These are phyloP conservation scores for Leptographium galeiforme DNA, from an alignment of 2,329 filamentous ascomycete species.

Conservation along the genomic window DNA sequence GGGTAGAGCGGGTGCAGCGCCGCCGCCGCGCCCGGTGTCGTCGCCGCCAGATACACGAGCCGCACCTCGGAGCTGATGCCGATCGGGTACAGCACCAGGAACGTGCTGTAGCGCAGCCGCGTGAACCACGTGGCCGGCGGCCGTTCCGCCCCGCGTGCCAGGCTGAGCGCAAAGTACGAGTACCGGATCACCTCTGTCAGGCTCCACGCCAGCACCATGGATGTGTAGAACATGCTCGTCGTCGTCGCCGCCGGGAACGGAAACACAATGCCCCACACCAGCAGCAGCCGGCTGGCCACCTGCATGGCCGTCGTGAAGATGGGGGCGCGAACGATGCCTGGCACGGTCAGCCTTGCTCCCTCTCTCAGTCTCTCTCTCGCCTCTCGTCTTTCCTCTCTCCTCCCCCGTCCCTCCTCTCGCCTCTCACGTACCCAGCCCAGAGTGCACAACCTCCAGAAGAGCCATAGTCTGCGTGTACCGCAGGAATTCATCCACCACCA, in stretches of 20 bases:
- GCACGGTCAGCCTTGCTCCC: not conserved
- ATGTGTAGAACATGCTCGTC: slow-evolving; percentile 49
- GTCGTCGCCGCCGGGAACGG: slow-evolving; percentile 54
- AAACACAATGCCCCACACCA: slow-evolving; percentile 76
- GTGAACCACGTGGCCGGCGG: slow-evolving; percentile 36
- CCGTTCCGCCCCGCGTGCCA: slow-evolving; percentile 32
- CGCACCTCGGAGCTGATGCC: slow-evolving; percentile 81
- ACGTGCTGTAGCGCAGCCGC: slow-evolving; percentile 85
- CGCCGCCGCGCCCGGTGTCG: slow-evolving; percentile 42
- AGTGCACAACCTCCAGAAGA: slow-evolving; percentile 71
- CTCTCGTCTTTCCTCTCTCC: no score
- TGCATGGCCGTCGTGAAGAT: slow-evolving; percentile 80
- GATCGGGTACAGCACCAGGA: slow-evolving; percentile 83
- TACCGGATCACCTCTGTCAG: slow-evolving; percentile 89
- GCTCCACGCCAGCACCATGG: slow-evolving; percentile 79
- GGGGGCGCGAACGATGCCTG: slow-evolving; percentile 75
- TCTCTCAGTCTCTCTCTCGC: no score
- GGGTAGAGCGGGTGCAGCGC: slow-evolving; percentile 34
- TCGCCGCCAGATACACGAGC: slow-evolving; percentile 56
- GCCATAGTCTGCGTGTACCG: slow-evolving; percentile 78
- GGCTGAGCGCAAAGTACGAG: slow-evolving; percentile 71
- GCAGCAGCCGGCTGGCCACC: slow-evolving; percentile 71
- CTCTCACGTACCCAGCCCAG: slow-evolving; percentile 48
- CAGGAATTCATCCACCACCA: slow-evolving; percentile 50
- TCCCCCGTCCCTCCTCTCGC: not conserved